phyloP scores from a whole-genome alignment of 169 alveolate genomes.

The Sarcocystis neurona region DNA sequence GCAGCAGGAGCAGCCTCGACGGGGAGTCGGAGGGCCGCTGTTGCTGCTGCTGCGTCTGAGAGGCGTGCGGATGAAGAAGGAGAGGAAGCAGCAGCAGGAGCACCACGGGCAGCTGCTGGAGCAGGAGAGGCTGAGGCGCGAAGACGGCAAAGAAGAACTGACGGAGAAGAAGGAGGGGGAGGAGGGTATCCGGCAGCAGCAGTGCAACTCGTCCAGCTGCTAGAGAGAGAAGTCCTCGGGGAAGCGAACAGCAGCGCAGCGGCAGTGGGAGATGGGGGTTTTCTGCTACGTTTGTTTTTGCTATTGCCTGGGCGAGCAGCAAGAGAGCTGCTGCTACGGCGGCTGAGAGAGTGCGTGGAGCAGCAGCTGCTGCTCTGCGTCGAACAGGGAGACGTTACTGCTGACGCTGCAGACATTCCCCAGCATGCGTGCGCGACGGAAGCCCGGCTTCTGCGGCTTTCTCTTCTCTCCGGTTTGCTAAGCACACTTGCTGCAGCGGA shows the following conservation, averaged over 20 bases:
- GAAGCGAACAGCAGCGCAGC: not conserved
- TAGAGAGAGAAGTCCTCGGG: not conserved
- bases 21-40: not conserved
- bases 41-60: too few relatives aligned
- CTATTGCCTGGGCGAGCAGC: not conserved
- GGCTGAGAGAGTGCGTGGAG: not conserved
- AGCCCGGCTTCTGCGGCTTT: slow-evolving; percentile 49
- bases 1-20: not conserved
- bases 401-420: slow-evolving; percentile 53
- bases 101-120: not conserved
- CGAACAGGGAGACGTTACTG: slow-evolving; percentile 23
- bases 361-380: slow-evolving; percentile 9
- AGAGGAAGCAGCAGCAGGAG: not conserved
- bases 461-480: slow-evolving; percentile 43
- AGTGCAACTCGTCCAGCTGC: not conserved
- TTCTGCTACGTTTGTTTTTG: not conserved
- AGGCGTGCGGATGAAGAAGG: too few relatives aligned
- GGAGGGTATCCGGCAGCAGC: not conserved
- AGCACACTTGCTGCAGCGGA: slow-evolving; percentile 51
- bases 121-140: not conserved
- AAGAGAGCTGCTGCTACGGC: not conserved
- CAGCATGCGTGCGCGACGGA: slow-evolving; percentile 59
- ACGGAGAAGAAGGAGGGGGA: not conserved
- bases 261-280: not conserved
- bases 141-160: not conserved